These are phyloP conservation scores for Aureobasidium sp. DNA, from an alignment of 2,329 filamentous ascomycete genomes.

Conservation along the genomic window DNA sequence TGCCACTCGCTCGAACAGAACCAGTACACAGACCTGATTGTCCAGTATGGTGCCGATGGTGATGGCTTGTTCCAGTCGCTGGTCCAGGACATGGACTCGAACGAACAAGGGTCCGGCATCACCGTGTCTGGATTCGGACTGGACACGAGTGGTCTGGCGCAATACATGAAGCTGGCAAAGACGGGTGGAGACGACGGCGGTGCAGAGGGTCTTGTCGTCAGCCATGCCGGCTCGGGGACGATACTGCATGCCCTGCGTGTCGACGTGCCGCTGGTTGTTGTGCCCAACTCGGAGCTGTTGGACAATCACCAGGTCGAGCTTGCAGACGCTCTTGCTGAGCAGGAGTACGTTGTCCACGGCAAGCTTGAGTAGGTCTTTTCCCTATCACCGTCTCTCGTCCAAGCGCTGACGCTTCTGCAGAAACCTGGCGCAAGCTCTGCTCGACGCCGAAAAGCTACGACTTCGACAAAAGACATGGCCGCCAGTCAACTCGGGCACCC, in stretches of 20 bases:
- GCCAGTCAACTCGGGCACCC: conserved; percentile 37
- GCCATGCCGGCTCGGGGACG: conserved; percentile 84
- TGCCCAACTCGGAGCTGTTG: conserved; percentile 73
- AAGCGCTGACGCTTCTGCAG: conserved; percentile 23
- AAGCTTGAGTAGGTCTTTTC: conserved; percentile 48
- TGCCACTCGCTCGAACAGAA: conserved; percentile 49
- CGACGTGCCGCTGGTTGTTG: conserved; percentile 71
- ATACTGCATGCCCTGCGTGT: conserved; percentile 74
- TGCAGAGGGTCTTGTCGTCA: conserved; percentile 65
- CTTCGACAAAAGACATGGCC: conserved; percentile 40
- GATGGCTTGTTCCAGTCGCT: conserved; percentile 39
- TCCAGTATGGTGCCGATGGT: conserved; percentile 73
- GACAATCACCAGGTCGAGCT: conserved; percentile 90
- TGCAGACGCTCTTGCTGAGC: conserved; percentile 61
- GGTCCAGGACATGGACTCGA: conserved; percentile 10
- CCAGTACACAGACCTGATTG: conserved; percentile 60
- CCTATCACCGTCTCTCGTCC: background rate
- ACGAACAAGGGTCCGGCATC: conserved; percentile 25
- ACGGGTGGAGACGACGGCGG: conserved; percentile 30
- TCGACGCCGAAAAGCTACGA: conserved; percentile 40
- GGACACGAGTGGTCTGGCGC: conserved; percentile 48
- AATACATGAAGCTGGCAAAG: conserved; percentile 49
- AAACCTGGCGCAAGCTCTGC: conserved; percentile 39
- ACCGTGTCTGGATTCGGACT: conserved; percentile 58
- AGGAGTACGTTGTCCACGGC: conserved; percentile 70